Evolutionary conservation across 208 protist genomes (phyloP).

Genomic region (Acanthamoeba polyphaga): DNA sequence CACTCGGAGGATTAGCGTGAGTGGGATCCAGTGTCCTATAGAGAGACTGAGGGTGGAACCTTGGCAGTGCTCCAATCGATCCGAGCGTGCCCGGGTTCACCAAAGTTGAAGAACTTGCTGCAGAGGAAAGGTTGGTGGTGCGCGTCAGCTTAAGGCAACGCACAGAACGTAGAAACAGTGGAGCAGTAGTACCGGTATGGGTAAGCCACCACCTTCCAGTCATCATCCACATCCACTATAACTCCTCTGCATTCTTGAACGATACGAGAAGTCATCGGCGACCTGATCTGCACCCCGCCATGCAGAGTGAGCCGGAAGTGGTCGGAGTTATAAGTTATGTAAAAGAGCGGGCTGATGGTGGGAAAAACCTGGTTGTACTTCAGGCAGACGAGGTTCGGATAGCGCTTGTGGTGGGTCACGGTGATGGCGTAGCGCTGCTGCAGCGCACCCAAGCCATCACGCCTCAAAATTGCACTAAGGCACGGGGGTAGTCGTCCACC

Average conservation of each 20-base stretch:
- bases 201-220: conserved; percentile 41
- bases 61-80: conserved; percentile 62
- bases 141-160: background rate
- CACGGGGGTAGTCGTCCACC: background rate
- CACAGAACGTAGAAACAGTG: background rate
- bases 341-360: background rate
- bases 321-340: background rate
- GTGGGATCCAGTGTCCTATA: too few species aligned
- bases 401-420: background rate
- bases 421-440: conserved; percentile 30
- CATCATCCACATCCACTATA: background rate
- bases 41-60: background rate
- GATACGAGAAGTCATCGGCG: background rate
- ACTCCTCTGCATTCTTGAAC: background rate
- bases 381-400: conserved; percentile 24
- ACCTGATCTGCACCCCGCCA: background rate
- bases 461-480: background rate
- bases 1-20: background rate
- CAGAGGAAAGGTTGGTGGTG: background rate
- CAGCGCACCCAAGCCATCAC: background rate
- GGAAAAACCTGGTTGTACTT: conserved; percentile 38
- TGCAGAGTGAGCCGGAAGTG: too few species aligned
- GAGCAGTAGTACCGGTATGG: background rate
- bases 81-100: background rate
- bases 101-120: conserved; percentile 59